Percentiles rank a stretch among this genome's conserved stretches.
Evolutionary conservation across 176 grass and related monocot genomes (phyloP).

Genomic region (Triticum monococcum): DNA sequence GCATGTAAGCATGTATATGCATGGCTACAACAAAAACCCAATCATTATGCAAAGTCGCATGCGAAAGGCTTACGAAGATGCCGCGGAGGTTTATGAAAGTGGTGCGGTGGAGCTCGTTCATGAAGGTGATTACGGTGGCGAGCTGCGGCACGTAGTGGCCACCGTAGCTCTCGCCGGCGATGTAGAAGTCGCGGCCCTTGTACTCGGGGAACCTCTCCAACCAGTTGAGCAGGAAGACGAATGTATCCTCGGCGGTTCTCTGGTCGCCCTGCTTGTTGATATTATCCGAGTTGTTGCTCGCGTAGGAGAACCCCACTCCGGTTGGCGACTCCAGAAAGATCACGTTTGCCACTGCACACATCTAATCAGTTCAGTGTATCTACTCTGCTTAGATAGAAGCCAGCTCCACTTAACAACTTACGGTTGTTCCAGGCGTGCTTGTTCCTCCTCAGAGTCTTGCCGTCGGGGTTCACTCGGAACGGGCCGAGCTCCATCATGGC

Average conservation of each 20-base stretch:
- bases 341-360: constrained; percentile 45
- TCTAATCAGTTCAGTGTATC: neutral
- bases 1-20: neutral
- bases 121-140: constrained; percentile 18
- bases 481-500: constrained; percentile 58
- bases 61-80: constrained; percentile 25
- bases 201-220: constrained; percentile 55
- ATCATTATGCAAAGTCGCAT: neutral
- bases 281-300: constrained; percentile 26
- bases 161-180: constrained; percentile 58
- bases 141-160: constrained; percentile 57
- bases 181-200: constrained; percentile 50
- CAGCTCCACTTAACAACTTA: neutral
- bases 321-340: constrained; percentile 50
- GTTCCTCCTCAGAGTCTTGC: constrained; percentile 42
- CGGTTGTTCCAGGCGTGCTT: constrained; percentile 50
- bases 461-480: constrained; percentile 43
- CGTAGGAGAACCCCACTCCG: constrained; percentile 54
- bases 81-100: constrained; percentile 29
- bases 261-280: constrained; percentile 13
- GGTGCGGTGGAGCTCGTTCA: neutral
- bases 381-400: neutral
- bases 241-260: constrained; percentile 32
- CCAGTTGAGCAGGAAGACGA: constrained; percentile 54
- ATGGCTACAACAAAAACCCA: neutral